Evolutionary conservation across 768 basidiomycete genomes (phyloP), one percentile per base, ranked within the genome.

Genomic region (Russula compacta): DNA sequence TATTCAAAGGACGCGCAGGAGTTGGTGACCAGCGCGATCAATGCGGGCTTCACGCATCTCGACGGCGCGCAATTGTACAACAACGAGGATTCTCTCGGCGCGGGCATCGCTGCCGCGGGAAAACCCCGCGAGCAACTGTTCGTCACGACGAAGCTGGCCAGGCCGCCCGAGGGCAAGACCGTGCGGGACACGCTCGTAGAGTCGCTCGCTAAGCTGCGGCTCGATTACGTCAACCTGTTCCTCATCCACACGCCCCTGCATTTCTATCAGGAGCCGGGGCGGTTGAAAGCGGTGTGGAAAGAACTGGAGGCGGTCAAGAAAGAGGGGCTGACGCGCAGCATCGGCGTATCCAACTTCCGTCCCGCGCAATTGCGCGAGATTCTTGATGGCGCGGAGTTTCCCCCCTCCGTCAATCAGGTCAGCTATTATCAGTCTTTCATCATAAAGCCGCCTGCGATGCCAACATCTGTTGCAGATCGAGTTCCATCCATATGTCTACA

Each of bases 311-410:
- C 68, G 11, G 53, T 76, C 51, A 73, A 78, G 68, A 67, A 70
- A 52, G 74, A 75, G 59, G 81, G 81, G 3, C 67, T 76, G 35
- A 58, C 69, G 21, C 72, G 67, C 66, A 72, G 66, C 53, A 77
- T 81, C 44, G 83, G 83, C 5, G 79, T 85, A 15, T 80, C 80
- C n/a, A 85, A 85, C 71, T 81, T 79, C 68, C 73, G 72, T 17
- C 67, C 74, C 19, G 66, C 72, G 46, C 69, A 80, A 32, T 69
- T 84, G 49, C 71, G 77, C 55, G 71, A 76, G 24, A 71, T 84
- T 32, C 67, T 80, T 32, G 71, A 76, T 43, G 72, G 67, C 15
- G 79, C 78, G 14, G 79, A 73, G 33, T 69, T 81, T 48, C 50
- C 69, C 1, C 83, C 83, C 0, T 77, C 78, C 1, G 77, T 82